Evolutionary conservation across 208 protist genomes (phyloP), one percentile per base, ranked within the genome.

Genomic region (Novymonas esmeraldas): DNA sequence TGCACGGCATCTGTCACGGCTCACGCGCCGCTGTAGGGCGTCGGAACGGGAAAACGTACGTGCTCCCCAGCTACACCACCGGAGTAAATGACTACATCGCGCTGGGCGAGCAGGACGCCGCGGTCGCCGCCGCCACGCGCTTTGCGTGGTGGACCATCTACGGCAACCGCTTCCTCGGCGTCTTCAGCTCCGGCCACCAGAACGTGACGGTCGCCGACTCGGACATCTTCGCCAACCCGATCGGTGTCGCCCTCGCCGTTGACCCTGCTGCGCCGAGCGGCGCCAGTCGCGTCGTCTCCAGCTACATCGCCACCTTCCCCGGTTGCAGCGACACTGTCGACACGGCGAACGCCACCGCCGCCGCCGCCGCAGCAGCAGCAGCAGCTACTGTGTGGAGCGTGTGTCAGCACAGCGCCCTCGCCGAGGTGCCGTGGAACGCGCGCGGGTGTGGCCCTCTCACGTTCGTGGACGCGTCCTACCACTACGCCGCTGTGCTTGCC

Each of bases 141-240:
- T 80, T 80, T 50, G 20, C 22, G 6, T 20, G 41, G 13, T 57
- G 67, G 45, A 22, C 31, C 2, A 10, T 64, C 7, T 64, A 69
- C 59, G 6, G 36, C 52, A 84, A 80, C 51, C 75, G 69, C 24
- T 75, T 65, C 29, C 44, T 76, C 38, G 79, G 79, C 34, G 24
- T 84, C 11, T 84, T 76, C 74, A 84, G 79, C 71, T 70, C 62
- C 39, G 39, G 67, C 13, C 62, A 79, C 29, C 56, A 64, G 6
- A 66, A 73, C 29, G 54, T 84, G 13, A 57, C 49, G 13, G n/a
- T 84, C 5, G 2, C 6, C n/a, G 14, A 68, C 16, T 56, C 57
- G 3, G 54, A 74, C 46, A 51, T 84, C 41, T 80, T 81, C 39
- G 70, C 70, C 22, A 84, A 84, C 38, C 62, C 68, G 11, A 69